Percentiles rank a stretch among this genome's conserved stretches.
Conservation (phyloP, 2,329 filamentous ascomycete species). For the Trichoderma hamatum region DNA sequence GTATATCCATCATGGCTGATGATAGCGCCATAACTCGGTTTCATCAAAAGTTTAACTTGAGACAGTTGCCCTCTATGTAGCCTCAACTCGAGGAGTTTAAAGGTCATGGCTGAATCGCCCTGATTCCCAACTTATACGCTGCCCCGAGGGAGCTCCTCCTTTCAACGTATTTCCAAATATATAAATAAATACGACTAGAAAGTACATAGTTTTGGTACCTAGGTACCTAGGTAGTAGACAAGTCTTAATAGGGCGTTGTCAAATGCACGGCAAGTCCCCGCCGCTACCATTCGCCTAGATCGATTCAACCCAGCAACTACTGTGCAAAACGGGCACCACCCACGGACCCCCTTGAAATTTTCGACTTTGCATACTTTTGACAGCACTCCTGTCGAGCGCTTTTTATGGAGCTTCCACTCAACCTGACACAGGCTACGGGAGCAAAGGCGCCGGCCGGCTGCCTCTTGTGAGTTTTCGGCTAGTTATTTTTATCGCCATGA, state of each 20-base stretch:
- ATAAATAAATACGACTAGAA: no score
- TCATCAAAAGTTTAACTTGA: no score
- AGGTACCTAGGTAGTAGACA: background rate
- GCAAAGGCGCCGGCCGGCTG: background rate
- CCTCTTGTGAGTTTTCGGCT: background rate
- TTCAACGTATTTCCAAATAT: no score
- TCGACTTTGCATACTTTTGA: background rate
- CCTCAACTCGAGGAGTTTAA: no score
- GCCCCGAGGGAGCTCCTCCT: no score
- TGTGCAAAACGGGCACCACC: constrained; percentile 1
- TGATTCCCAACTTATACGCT: no score
- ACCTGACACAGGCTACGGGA: constrained; percentile 14
- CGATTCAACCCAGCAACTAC: constrained; percentile 8
- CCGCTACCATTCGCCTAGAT: background rate
- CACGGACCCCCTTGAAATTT: constrained; percentile 1
- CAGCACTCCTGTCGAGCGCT: constrained; percentile 8
- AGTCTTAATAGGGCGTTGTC: background rate
- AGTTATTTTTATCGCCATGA: background rate
- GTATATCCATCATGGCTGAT: no score
- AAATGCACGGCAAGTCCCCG: background rate
- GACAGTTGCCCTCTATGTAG: no score
- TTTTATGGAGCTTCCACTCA: constrained; percentile 17
- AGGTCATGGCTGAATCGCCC: no score
- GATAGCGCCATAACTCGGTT: no score
- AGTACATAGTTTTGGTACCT: no score